Conservation (phyloP, 768 basidiomycete genomes). For the Erythrobasidium yunnanense region DNA sequence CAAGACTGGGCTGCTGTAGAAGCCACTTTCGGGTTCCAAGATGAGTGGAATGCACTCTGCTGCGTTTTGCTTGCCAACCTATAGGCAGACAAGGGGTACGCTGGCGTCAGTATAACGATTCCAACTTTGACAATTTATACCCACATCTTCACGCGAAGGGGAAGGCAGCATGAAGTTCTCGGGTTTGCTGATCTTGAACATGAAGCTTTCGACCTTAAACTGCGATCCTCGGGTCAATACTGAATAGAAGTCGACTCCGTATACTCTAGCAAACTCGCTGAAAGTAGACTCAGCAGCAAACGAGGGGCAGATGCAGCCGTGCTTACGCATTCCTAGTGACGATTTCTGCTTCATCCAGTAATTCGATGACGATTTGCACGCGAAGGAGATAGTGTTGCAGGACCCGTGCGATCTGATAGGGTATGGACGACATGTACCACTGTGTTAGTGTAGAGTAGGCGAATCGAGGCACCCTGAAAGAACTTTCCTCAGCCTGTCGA, state of each 20-base stretch:
- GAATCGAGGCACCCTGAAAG: slow-evolving; percentile 65
- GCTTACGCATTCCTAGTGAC: slow-evolving; percentile 66
- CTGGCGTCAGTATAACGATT: not conserved
- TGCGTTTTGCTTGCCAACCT: slow-evolving; percentile 94
- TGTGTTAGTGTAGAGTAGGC: slow-evolving; percentile 52
- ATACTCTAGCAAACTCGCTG: slow-evolving; percentile 93
- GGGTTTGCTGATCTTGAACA: slow-evolving; percentile 94
- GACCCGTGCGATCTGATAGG: slow-evolving; percentile 51
- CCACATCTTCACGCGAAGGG: slow-evolving; percentile 72
- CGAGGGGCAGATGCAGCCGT: slow-evolving; percentile 46
- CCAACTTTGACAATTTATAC: not conserved
- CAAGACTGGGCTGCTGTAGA: slow-evolving; percentile 80
- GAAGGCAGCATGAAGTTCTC: slow-evolving; percentile 84
- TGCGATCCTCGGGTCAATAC: slow-evolving; percentile 91
- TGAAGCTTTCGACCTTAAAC: slow-evolving; percentile 97
- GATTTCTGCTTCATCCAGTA: slow-evolving; percentile 68
- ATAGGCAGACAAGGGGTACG: no score
- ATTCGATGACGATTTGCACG: slow-evolving; percentile 59
- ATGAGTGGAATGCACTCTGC: slow-evolving; percentile 85
- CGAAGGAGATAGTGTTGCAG: slow-evolving; percentile 57
- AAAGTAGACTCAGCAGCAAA: not conserved
- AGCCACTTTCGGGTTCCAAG: slow-evolving; percentile 85
- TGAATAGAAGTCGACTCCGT: slow-evolving; percentile 92
- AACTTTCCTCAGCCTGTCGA: slow-evolving; percentile 3
- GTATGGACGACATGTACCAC: slow-evolving; percentile 57